These are phyloP conservation scores for Talaromyces liani DNA, from an alignment of 495 filamentous ascomycete genomes.

Conservation along the genomic window DNA sequence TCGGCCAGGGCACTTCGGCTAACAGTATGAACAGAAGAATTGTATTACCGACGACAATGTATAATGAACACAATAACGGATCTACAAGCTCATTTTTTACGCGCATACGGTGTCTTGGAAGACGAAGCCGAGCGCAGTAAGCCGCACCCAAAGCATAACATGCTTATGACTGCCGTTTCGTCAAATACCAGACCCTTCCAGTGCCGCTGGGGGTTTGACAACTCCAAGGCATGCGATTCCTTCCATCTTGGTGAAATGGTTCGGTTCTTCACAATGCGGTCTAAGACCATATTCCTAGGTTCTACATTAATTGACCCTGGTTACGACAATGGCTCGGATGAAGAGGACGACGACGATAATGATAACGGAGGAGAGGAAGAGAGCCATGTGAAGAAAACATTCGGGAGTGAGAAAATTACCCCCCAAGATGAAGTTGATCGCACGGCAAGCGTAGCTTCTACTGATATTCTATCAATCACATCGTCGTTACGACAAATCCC, in stretches of 20 bases:
- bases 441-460: not conserved
- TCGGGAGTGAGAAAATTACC: constrained; percentile 16
- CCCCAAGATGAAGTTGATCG: constrained; percentile 1
- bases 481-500: constrained; percentile 54
- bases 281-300: constrained; percentile 41
- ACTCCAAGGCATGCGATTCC: constrained; percentile 68
- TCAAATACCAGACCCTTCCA: constrained; percentile 34
- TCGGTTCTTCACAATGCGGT: constrained; percentile 58
- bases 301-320: constrained; percentile 39
- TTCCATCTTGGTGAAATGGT: constrained; percentile 84
- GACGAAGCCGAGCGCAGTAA: constrained; percentile 12
- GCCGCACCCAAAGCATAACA: constrained; percentile 12
- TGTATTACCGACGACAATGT: constrained; percentile 60
- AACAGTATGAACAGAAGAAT: constrained; percentile 48
- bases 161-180: constrained; percentile 6
- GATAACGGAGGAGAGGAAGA: not conserved
- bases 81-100: constrained; percentile 64
- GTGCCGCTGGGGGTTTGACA: constrained; percentile 72
- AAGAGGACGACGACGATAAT: constrained; percentile 12
- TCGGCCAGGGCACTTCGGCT: constrained; percentile 1
- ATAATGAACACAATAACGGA: constrained; percentile 72
- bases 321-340: constrained; percentile 19
- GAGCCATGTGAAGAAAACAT: constrained; percentile 12
- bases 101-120: constrained; percentile 49
- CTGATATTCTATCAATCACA: constrained; percentile 46